Conservation (phyloP, 2,329 filamentous ascomycete genomes). For the Sporothrix phasma region DNA sequence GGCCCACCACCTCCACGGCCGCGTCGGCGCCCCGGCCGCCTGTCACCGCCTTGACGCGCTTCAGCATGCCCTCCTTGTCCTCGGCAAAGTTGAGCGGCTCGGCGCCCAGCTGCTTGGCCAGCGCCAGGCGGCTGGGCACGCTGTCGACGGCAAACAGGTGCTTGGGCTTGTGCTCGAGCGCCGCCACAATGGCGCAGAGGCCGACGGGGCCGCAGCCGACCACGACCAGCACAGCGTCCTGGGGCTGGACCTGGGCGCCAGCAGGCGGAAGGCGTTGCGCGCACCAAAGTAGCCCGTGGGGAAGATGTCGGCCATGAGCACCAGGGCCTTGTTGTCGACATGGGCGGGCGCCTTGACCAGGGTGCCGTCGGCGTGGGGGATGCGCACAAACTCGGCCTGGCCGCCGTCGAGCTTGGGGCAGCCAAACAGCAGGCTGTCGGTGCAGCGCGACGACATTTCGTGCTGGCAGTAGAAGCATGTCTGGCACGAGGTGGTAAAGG, state of each 20-base stretch:
- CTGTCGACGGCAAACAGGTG: conserved; percentile 72
- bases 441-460: conserved; percentile 68
- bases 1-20: conserved; percentile 68
- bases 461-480: conserved; percentile 78
- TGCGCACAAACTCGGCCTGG: conserved; percentile 73
- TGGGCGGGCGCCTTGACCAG: conserved; percentile 62
- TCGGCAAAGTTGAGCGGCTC: conserved; percentile 72
- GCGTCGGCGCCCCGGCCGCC: conserved; percentile 76
- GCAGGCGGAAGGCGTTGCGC: conserved; percentile 61
- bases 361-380: conserved; percentile 73
- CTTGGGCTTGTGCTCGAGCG: conserved; percentile 64
- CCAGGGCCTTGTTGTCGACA: conserved; percentile 63
- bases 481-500: conserved; percentile 71
- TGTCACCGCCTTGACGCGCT: conserved; percentile 24
- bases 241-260: conserved; percentile 42
- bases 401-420: conserved; percentile 59
- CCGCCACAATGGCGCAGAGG: conserved; percentile 71
- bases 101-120: conserved; percentile 65
- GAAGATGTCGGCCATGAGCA: conserved; percentile 91
- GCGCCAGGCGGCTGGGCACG: conserved; percentile 61
- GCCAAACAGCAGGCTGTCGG: conserved; percentile 61
- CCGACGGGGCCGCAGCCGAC: conserved; percentile 82
- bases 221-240: conserved; percentile 62
- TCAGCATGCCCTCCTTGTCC: conserved; percentile 56
- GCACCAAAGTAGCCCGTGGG: conserved; percentile 80